Evolutionary conservation across 176 grass and related monocot genomes (phyloP).

Genomic region (Eremochloa ophiuroides): DNA sequence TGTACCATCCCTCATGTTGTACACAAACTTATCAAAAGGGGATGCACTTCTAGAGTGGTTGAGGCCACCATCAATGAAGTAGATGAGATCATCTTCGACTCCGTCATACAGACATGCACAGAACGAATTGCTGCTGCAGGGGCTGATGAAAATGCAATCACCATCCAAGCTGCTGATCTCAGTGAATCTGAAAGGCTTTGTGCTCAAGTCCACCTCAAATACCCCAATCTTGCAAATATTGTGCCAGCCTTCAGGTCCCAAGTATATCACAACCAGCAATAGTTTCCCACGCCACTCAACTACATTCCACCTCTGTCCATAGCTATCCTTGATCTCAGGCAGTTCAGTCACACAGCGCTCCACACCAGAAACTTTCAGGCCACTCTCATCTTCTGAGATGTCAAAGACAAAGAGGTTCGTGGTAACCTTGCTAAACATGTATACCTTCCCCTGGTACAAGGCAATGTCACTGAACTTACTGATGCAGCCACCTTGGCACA

Average conservation of each 20-base stretch:
- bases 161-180: not conserved
- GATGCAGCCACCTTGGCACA: constrained; percentile 34
- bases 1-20: constrained; percentile 18
- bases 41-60: not conserved
- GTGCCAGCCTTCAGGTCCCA: not conserved
- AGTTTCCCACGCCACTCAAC: constrained; percentile 40
- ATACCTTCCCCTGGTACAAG: constrained; percentile 31
- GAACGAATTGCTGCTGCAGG: constrained; percentile 32
- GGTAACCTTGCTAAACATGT: constrained; percentile 26
- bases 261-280: constrained; percentile 11
- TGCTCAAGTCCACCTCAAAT: not conserved
- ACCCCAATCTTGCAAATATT: not conserved
- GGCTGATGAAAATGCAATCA: constrained; percentile 5
- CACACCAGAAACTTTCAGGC: constrained; percentile 25
- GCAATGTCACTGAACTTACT: constrained; percentile 28
- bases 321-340: not conserved
- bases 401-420: constrained; percentile 22
- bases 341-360: not conserved
- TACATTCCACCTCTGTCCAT: constrained; percentile 8
- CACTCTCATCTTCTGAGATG: not conserved
- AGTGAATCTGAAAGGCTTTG: not conserved
- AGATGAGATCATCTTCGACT: constrained; percentile 23
- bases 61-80: constrained; percentile 25
- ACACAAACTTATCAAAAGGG: constrained; percentile 24
- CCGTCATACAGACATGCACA: not conserved